phyloP scores from a whole-genome alignment of 1,284 basidiomycete genomes.

The Sporisorium exsertum region DNA sequence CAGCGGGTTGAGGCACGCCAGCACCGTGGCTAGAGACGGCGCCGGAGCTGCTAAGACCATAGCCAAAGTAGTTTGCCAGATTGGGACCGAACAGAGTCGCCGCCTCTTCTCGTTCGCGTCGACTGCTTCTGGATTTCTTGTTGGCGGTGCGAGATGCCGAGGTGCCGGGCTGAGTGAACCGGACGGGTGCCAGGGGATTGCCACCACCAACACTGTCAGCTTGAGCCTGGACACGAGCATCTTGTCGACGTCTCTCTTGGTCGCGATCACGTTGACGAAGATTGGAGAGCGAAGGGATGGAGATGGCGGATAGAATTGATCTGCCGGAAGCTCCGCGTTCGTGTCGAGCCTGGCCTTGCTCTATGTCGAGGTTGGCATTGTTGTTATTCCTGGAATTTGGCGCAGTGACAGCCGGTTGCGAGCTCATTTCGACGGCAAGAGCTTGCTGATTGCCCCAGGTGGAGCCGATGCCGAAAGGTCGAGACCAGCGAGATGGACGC shows the following conservation, averaged over 20 bases:
- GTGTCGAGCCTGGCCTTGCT: slow-evolving; percentile 30
- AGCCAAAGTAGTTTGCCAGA: slow-evolving; percentile 62
- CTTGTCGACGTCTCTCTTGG: slow-evolving; percentile 39
- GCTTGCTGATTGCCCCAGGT: slow-evolving; percentile 8
- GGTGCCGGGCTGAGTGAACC: slow-evolving; percentile 8
- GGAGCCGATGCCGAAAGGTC: slow-evolving; percentile 19
- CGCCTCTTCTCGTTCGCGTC: slow-evolving; percentile 57
- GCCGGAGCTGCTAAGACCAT: slow-evolving; percentile 52
- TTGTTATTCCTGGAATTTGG: not conserved
- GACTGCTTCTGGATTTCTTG: slow-evolving; percentile 35
- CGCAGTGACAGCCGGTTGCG: slow-evolving; percentile 3
- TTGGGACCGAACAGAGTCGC: slow-evolving; percentile 62
- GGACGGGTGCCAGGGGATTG: slow-evolving; percentile 21
- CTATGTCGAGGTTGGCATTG: slow-evolving; percentile 21
- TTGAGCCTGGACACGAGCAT: slow-evolving; percentile 13
- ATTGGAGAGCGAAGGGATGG: slow-evolving; percentile 33
- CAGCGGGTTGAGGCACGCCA: slow-evolving; percentile 24
- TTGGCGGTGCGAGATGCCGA: slow-evolving; percentile 15
- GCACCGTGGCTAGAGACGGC: slow-evolving; percentile 40
- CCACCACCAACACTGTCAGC: slow-evolving; percentile 5
- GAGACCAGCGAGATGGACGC: slow-evolving; percentile 18
- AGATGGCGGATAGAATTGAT: slow-evolving; percentile 48
- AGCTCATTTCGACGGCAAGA: slow-evolving; percentile 25
- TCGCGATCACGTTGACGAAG: slow-evolving; percentile 51
- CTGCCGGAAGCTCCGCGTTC: slow-evolving; percentile 40